These are phyloP conservation scores for Halocafeteria seosinensis DNA, from an alignment of 108 stramenopile species.

Conservation along the genomic window DNA sequence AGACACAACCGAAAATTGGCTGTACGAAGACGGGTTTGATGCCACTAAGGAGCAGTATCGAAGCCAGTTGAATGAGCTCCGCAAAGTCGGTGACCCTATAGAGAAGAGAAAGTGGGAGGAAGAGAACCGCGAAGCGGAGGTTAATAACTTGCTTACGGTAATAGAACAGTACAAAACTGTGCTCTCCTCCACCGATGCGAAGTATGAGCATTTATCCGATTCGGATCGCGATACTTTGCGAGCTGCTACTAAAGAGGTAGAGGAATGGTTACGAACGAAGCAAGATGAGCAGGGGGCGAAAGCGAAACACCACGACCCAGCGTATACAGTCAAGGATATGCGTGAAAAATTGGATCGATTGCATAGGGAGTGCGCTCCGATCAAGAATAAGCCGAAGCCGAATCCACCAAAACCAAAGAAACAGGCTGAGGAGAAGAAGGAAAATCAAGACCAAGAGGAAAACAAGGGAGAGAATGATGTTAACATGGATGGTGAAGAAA, in stretches of 20 bases:
- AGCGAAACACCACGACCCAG: constrained; percentile 51
- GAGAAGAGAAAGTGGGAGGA: constrained; percentile 60
- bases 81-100: constrained; percentile 61
- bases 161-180: constrained; percentile 63
- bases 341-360: constrained; percentile 50
- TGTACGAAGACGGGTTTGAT: constrained; percentile 90
- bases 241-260: constrained; percentile 45
- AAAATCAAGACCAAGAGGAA: background rate
- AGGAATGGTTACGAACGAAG: constrained; percentile 72
- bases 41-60: constrained; percentile 72
- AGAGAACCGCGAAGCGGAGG: constrained; percentile 45
- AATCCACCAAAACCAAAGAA: constrained; percentile 30
- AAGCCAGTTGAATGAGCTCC: constrained; percentile 63
- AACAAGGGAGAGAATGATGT: background rate
- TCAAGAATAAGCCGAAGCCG: constrained; percentile 81
- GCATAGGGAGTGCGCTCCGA: constrained; percentile 45
- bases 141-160: constrained; percentile 48
- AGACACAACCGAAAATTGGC: constrained; percentile 76
- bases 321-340: constrained; percentile 50
- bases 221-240: constrained; percentile 60
- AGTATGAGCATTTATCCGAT: constrained; percentile 68
- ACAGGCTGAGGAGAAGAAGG: background rate
- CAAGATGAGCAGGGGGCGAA: constrained; percentile 67
- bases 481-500: constrained; percentile 12
- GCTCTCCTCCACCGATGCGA: constrained; percentile 51